A percentile compares a stretch with the other conserved stretches of the same genome.
Conservation (phyloP, 441 rosid species). For the Pelargonium australe region DNA sequence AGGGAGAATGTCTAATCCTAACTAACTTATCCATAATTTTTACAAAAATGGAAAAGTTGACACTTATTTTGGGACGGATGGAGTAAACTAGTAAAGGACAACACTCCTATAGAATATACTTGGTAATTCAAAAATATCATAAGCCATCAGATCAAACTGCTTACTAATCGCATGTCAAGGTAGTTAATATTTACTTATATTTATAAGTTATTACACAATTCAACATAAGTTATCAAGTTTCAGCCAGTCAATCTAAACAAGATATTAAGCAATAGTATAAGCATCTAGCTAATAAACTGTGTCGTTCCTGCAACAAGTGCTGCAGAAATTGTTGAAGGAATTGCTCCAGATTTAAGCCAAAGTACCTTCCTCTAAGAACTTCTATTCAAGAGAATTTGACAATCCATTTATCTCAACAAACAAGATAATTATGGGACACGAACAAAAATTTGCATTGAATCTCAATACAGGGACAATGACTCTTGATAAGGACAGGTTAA, state of each 20-base stretch:
- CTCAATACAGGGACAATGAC: background rate
- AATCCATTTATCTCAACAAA: background rate
- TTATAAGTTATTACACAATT: too few species aligned
- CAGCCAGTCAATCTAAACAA: too few species aligned
- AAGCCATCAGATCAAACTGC: background rate
- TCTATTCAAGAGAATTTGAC: background rate
- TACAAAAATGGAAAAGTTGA: too few species aligned
- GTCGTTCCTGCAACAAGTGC: background rate
- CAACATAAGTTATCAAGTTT: too few species aligned
- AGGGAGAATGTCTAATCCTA: too few species aligned
- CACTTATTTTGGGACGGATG: too few species aligned
- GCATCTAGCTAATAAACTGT: background rate
- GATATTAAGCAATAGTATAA: background rate
- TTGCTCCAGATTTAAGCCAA: background rate
- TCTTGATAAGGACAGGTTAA: background rate
- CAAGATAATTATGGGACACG: background rate
- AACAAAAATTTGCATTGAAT: background rate
- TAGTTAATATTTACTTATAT: too few species aligned
- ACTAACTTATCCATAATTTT: too few species aligned
- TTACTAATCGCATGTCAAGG: background rate
- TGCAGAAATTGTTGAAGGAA: too few species aligned
- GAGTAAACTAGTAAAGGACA: background rate
- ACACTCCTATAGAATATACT: background rate
- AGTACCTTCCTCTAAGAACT: background rate
- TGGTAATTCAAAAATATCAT: background rate